Conservation (phyloP, 441 rosid genomes). For the Aleurites moluccanus region DNA sequence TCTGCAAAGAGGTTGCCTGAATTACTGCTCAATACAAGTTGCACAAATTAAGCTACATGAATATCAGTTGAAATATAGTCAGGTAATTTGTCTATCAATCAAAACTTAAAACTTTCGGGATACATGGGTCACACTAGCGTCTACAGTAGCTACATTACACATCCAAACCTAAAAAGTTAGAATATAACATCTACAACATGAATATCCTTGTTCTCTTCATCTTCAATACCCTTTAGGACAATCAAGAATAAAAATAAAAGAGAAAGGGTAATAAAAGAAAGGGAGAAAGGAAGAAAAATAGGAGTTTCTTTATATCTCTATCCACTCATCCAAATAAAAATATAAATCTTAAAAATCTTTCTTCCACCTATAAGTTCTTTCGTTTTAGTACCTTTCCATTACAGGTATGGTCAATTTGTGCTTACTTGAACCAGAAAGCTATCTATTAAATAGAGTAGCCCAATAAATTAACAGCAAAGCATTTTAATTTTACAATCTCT, state of each 20-base stretch:
- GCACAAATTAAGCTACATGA: background rate
- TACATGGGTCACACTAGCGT: background rate
- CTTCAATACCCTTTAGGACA: background rate
- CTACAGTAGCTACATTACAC: background rate
- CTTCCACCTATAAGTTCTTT: background rate
- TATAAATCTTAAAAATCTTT: background rate
- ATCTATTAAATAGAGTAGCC: background rate
- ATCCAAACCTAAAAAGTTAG: background rate
- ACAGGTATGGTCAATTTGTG: background rate
- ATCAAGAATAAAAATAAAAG: no score
- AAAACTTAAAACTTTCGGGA: background rate
- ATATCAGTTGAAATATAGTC: background rate
- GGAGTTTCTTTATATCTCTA: background rate
- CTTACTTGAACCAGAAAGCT: background rate
- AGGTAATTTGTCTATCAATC: background rate
- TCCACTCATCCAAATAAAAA: background rate
- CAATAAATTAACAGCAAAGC: background rate
- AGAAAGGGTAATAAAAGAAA: no score
- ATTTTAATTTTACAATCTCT: no score
- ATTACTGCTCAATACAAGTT: slow-evolving; percentile 46
- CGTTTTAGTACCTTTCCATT: background rate
- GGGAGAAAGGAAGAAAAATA: no score
- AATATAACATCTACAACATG: background rate
- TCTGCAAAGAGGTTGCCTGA: slow-evolving; percentile 77
- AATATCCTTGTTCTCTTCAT: background rate